Conservation (phyloP, 495 filamentous ascomycete genomes). For the Chaetomium fimeti region DNA sequence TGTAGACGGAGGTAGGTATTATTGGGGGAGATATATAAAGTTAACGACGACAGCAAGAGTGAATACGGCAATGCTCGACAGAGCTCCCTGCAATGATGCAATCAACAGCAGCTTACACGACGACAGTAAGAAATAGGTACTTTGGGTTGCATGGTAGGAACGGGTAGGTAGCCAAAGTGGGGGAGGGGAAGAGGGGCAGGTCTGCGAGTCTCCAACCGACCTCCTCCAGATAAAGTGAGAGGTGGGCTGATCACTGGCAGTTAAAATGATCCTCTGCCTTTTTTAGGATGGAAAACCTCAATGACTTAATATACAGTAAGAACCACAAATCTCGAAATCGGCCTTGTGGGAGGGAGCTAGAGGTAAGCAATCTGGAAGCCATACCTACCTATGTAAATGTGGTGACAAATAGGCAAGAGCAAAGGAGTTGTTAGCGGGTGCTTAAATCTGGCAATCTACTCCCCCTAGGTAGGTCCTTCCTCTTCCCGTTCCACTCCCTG, state of each 20-base stretch:
- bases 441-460: background rate
- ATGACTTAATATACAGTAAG: too few relatives aligned
- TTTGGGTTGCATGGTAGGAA: background rate
- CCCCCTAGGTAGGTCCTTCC: background rate
- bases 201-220: too few relatives aligned
- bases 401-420: too few relatives aligned
- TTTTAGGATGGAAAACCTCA: too few relatives aligned
- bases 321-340: background rate
- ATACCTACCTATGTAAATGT: too few relatives aligned
- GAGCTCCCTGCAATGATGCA: background rate
- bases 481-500: background rate
- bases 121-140: background rate
- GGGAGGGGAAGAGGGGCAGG: constrained; percentile 2
- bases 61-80: background rate
- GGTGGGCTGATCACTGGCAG: too few relatives aligned
- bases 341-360: background rate
- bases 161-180: background rate
- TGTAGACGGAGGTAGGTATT: too few relatives aligned
- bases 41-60: too few relatives aligned
- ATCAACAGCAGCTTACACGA: constrained; percentile 1
- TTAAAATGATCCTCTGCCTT: too few relatives aligned
- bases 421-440: background rate
- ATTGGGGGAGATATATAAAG: too few relatives aligned
- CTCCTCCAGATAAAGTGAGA: too few relatives aligned
- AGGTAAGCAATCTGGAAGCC: too few relatives aligned